Conservation (phyloP, 1,139 yeast genomes). For the Zygoascus sp. region DNA sequence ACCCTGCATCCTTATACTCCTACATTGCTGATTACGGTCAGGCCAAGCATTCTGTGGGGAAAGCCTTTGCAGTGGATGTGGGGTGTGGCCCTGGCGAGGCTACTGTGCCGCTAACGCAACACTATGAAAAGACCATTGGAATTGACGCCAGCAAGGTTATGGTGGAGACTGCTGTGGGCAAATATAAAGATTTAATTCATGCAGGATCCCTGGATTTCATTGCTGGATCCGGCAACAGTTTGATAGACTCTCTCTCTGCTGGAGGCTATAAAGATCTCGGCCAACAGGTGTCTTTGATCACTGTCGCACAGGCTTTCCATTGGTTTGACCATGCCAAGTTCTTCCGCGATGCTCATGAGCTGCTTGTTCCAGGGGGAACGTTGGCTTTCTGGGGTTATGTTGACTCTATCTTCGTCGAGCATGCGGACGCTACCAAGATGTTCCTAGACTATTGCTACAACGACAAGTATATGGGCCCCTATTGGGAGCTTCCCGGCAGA, state of each 20-base stretch:
- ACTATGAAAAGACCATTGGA: slow-evolving; percentile 51
- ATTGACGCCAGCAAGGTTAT: slow-evolving; percentile 63
- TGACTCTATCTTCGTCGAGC: slow-evolving; percentile 51
- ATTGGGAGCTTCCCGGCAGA: slow-evolving; percentile 76
- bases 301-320: slow-evolving; percentile 75
- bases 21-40: slow-evolving; percentile 38
- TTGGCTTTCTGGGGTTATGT: slow-evolving; percentile 77
- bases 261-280: slow-evolving; percentile 22
- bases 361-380: slow-evolving; percentile 57
- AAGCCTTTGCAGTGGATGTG: slow-evolving; percentile 46
- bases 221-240: slow-evolving; percentile 37
- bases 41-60: slow-evolving; percentile 28
- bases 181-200: slow-evolving; percentile 18
- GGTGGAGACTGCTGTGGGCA: slow-evolving; percentile 48
- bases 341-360: slow-evolving; percentile 46
- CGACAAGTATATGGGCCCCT: slow-evolving; percentile 55
- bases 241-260: slow-evolving; percentile 22
- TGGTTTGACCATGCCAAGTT: slow-evolving; percentile 63
- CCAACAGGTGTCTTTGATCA: slow-evolving; percentile 49
- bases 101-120: slow-evolving; percentile 47
- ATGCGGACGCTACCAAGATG: slow-evolving; percentile 42
- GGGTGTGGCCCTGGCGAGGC: slow-evolving; percentile 90
- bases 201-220: slow-evolving; percentile 31
- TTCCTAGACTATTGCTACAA: slow-evolving; percentile 42
- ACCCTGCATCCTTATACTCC: slow-evolving; percentile 52